phyloP scores from a whole-genome alignment of 805 yeast genomes.

The Tetrapisispora iriomotensis region DNA sequence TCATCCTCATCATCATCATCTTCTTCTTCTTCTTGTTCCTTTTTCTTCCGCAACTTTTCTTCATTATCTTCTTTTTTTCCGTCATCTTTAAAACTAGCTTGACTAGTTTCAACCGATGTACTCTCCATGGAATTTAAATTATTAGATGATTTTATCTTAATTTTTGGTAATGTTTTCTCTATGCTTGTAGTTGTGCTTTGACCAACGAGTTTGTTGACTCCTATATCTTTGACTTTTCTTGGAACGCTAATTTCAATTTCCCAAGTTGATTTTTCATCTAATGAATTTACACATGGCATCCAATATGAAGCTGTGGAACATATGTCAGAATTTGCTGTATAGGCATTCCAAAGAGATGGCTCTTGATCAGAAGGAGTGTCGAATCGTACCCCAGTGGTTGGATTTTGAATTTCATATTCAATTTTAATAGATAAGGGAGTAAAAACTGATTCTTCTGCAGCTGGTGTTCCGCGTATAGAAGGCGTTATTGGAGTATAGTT shows the following conservation, averaged over 20 bases:
- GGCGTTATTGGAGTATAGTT: conserved; percentile 32
- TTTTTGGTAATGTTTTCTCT: neutral
- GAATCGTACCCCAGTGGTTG: conserved; percentile 68
- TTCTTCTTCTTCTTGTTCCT: conserved; percentile 22
- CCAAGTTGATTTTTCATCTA: conserved; percentile 89
- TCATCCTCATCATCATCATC: conserved; percentile 27
- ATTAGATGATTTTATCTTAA: neutral
- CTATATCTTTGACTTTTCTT: conserved; percentile 64
- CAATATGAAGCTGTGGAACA: conserved; percentile 86
- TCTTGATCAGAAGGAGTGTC: conserved; percentile 32
- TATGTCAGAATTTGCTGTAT: conserved; percentile 68
- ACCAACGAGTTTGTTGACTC: conserved; percentile 29
- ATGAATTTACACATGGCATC: conserved; percentile 91
- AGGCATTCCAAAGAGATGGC: conserved; percentile 65
- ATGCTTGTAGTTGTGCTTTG: conserved; percentile 8
- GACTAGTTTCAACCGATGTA: neutral
- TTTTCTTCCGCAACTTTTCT: conserved; percentile 2
- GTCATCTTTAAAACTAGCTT: neutral
- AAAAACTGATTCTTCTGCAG: conserved; percentile 41
- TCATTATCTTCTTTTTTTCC: conserved; percentile 1
- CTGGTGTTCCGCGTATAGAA: conserved; percentile 33
- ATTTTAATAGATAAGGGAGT: conserved; percentile 68
- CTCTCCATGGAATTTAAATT: neutral
- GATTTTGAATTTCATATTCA: conserved; percentile 53
- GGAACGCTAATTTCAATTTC: conserved; percentile 81